Base-by-base conservation (phyloP, 495 filamentous ascomycete genomes). In the Halenospora varia region DNA sequence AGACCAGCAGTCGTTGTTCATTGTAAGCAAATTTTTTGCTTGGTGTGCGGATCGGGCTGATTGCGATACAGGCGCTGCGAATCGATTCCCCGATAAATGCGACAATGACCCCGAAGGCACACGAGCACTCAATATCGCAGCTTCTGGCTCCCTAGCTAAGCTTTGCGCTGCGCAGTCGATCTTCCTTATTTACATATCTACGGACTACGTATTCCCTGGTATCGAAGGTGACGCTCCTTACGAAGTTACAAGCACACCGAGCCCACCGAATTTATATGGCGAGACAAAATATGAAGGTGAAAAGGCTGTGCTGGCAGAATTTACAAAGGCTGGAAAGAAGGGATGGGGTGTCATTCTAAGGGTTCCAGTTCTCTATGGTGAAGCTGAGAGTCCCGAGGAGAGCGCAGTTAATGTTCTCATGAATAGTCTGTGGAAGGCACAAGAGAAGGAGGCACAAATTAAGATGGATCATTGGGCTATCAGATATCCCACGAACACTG, bases 181-280 rank as follows among this genome's bases (percentile, higher is more conserved):
- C 59, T 68, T 96, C 49, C 77, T 96, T 25, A 82, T 96, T 67
- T 96, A 96, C 76, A 96, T 97, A 67, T 94, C 89, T 0, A 96
- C 92, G 41, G 92, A 97, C 74, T 97, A 97, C 69, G 90, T 97
- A 44, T 97, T 97, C 67, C 74, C 90, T 1, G 92, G 92, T 15
- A 76, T 63, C 18, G 86, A 84, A 25, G 88, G 90, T n/a, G 86
- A 93, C 23, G 92, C 92, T 11, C 92, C 92, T 2, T 96, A 96
- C 68, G 82, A 86, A 63, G 73, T 79, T 2, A 78, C 85, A 58
- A 76, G 85, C 2, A 62, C 73, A 19, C 80, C 88, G 0, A 73
- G 78, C 2, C 90, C 92, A 2, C 83, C 91, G 1, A 97, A 96
- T 65, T 67, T 92, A 47, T 97, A 97, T 68, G 92, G 92, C 10